These are phyloP conservation scores for Coriolopsis trogii DNA, from an alignment of 1,284 basidiomycete genomes.

Conservation along the genomic window DNA sequence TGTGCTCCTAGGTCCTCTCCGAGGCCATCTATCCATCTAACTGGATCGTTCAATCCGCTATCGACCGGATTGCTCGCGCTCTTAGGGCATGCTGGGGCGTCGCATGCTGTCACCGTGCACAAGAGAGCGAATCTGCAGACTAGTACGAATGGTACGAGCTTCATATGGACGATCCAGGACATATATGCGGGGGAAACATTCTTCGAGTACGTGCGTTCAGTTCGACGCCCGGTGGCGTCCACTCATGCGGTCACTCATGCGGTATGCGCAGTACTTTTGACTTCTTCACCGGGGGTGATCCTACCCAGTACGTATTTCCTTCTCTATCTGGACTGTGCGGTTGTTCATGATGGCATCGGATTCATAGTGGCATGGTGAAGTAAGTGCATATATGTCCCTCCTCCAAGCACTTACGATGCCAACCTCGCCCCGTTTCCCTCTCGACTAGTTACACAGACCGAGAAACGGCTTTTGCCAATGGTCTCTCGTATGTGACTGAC, in stretches of 20 bases:
- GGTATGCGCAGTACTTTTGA: slow-evolving; percentile 49
- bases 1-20: slow-evolving; percentile 5
- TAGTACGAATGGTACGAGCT: slow-evolving; percentile 30
- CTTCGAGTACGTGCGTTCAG: slow-evolving; percentile 37
- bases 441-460: slow-evolving; percentile 54
- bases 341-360: slow-evolving; percentile 14
- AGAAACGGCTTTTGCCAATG: slow-evolving; percentile 46
- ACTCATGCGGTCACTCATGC: too few relatives aligned
- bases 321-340: neutral
- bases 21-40: too few relatives aligned
- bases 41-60: neutral
- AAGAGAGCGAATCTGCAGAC: slow-evolving; percentile 29
- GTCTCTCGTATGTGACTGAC: slow-evolving; percentile 55
- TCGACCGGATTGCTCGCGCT: slow-evolving; percentile 1
- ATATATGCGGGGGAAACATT: slow-evolving; percentile 37
- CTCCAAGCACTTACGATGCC: too few relatives aligned
- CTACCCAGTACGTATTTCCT: slow-evolving; percentile 61
- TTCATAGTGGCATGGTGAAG: slow-evolving; percentile 60
- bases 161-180: slow-evolving; percentile 42
- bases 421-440: neutral
- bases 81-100: slow-evolving; percentile 2
- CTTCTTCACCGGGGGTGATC: slow-evolving; percentile 64
- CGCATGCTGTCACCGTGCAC: slow-evolving; percentile 20
- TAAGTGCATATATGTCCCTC: slow-evolving; percentile 36
- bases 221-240: neutral